Evolutionary conservation across 768 basidiomycete species (phyloP), one percentile per base, ranked within the genome.

Genomic region (Pleurotus sapidus): DNA sequence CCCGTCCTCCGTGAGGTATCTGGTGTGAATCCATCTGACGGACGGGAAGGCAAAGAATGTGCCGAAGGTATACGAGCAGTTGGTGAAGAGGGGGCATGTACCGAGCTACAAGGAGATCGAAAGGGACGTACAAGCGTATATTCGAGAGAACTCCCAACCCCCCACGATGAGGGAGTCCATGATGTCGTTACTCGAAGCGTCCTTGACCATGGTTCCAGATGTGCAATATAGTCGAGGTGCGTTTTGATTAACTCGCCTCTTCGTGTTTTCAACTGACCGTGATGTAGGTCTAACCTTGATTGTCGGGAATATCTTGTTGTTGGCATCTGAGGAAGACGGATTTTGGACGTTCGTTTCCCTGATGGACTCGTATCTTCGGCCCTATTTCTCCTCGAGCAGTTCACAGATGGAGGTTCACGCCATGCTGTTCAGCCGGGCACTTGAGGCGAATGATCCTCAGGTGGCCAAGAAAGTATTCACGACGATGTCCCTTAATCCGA

Each of bases 271-370:
- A 30, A 30, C 27, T 30, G 6, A 30, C 27, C 27, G 27, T 30
- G 27, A 30, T 48, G 1, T 56, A 91, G 91, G 87, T 3, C 71
- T 93, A 40, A 83, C 87, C 5, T 74, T 82, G 9, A 85, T 93
- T 54, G 82, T 85, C 20, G 89, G 89, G 1, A 86, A 91, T 60
- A 71, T 93, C 47, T 71, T 93, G 0, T 70, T 88, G 7, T 84
- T 89, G 47, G 83, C 89, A 0, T 91, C 91, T 0, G 91, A 94
- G 61, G 92, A 94, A 67, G 92, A 94, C 61, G 92, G 89, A 0
- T 94, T 94, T 68, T 94, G 91, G 91, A 93, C 89, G 17, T 93
- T 93, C 66, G 79, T 90, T 1, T 91, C 90, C 2, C 73, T 93
- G 61, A 94, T 94, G 91, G 90, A 93, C 62, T 80, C 82, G 1